A percentile compares a stretch with the other conserved stretches of the same genome.
phyloP scores from a whole-genome alignment of 2,329 filamentous ascomycete genomes.

The Hypomyces perniciosus region DNA sequence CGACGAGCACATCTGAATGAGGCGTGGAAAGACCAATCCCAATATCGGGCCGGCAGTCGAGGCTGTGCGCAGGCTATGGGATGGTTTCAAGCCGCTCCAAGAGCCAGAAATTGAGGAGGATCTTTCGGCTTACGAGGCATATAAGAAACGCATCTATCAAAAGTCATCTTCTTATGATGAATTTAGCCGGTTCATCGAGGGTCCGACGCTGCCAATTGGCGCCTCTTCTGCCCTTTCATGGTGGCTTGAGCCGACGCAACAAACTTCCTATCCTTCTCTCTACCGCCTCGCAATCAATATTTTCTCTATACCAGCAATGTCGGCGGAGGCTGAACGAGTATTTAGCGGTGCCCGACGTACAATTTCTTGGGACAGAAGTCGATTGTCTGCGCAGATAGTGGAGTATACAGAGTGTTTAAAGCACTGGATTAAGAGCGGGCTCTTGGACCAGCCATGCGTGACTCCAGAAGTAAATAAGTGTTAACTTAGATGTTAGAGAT shows the following conservation, averaged over 20 bases:
- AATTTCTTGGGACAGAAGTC: not conserved
- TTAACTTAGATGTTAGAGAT: no score
- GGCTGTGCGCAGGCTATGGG: no score
- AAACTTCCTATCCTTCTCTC: not conserved
- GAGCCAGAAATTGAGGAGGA: no score
- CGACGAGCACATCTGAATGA: no score
- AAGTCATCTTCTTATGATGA: not conserved
- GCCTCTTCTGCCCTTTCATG: not conserved
- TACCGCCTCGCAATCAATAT: no score
- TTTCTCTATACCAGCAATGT: no score
- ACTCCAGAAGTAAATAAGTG: no score
- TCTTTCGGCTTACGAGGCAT: no score
- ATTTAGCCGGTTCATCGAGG: not conserved
- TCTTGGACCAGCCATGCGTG: no score
- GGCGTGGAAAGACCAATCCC: no score
- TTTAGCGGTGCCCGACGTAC: not conserved
- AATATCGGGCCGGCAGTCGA: no score
- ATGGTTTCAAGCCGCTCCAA: no score
- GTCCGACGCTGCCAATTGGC: not conserved
- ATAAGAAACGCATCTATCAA: not conserved
- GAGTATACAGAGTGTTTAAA: not conserved
- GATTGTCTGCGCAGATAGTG: not conserved
- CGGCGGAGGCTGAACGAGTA: not conserved
- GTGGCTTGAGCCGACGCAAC: not conserved
- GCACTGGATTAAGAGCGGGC: not conserved